phyloP scores from a whole-genome alignment of 1,139 yeast genomes.

The Zygosaccharomyces pseudobailii region DNA sequence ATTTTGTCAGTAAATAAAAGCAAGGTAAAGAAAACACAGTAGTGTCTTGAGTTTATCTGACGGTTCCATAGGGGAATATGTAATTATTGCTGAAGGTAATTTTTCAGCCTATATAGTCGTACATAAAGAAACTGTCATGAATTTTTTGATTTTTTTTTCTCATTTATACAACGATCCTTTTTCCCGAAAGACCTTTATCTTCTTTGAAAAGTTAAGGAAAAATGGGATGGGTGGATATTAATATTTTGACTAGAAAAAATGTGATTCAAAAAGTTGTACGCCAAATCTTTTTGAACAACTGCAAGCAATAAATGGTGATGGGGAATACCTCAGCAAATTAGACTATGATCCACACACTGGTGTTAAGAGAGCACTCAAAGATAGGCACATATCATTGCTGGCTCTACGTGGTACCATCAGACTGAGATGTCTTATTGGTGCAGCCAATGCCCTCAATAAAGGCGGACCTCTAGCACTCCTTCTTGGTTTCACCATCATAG shows the following conservation, averaged over 20 bases:
- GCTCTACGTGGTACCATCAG: constrained; percentile 62
- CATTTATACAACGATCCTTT: too few relatives aligned
- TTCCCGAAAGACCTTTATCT: too few relatives aligned
- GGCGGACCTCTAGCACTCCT: constrained; percentile 55
- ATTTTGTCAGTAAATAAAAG: too few relatives aligned
- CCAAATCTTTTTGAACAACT: neutral
- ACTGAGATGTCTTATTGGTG: constrained; percentile 55
- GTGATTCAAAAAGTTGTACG: neutral
- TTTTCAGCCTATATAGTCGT: too few relatives aligned
- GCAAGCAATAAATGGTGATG: neutral
- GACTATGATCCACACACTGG: constrained; percentile 4
- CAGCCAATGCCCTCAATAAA: constrained; percentile 51
- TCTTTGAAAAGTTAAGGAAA: too few relatives aligned
- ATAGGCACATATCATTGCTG: constrained; percentile 55
- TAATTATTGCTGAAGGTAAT: too few relatives aligned
- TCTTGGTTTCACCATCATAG: constrained; percentile 47
- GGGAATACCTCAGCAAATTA: neutral
- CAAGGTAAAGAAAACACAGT: too few relatives aligned
- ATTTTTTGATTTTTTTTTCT: too few relatives aligned
- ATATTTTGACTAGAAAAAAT: neutral
- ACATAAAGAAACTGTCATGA: too few relatives aligned
- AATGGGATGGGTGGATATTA: neutral
- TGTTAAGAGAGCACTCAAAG: constrained; percentile 39
- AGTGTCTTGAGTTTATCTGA: too few relatives aligned
- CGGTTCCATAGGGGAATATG: too few relatives aligned